Base-by-base conservation (phyloP, 83 land plant genomes). In the Picea abies region DNA sequence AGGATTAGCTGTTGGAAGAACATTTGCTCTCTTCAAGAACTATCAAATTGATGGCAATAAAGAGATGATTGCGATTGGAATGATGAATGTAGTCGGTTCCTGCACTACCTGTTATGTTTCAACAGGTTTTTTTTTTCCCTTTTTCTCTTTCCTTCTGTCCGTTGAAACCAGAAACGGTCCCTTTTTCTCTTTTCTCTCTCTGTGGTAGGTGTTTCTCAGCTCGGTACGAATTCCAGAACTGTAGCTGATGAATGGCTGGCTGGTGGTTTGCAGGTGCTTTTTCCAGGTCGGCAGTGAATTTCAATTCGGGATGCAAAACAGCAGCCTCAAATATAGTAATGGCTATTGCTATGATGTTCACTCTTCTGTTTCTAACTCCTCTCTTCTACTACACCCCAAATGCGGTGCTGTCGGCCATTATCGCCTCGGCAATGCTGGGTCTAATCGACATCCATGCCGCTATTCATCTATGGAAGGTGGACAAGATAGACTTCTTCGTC, bases 371-470 rank as follows among this genome's bases (percentile, higher is more conserved):
- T 22, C 37, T 79, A 52, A 86, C 85, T 8, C 85, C 90, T 29
- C 78, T 86, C 5, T 88, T 88, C 64, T 16, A 82, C 32, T 81
- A 82, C 84, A 88, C 89, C 16, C 90, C 90, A 25, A 86, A 73
- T 60, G 56, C 56, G 12, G 56, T 52, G 12, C 3, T 52, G 56
- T 52, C 56, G 56, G 56, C 56, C 56, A 52, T 88, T 26, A 88
- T 88, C 67, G 77, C 76, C 39, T 32, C 87, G 8, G 90, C 90
- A 1, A 88, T 88, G 60, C 35, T 86, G 11, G 90, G 98, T 77
- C 89, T 96, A 76, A 87, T 96, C 49, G 95, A 96, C 87, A 79
- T 89, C 29, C 29, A 26, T 26, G 29, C 29, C 29, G 29, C 29
- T 29, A 29, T 29, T 29, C 29, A 29, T 29, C 29, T 29, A 29